Base-by-base conservation (phyloP, 345 rosid species). In the Brassica rapa region DNA sequence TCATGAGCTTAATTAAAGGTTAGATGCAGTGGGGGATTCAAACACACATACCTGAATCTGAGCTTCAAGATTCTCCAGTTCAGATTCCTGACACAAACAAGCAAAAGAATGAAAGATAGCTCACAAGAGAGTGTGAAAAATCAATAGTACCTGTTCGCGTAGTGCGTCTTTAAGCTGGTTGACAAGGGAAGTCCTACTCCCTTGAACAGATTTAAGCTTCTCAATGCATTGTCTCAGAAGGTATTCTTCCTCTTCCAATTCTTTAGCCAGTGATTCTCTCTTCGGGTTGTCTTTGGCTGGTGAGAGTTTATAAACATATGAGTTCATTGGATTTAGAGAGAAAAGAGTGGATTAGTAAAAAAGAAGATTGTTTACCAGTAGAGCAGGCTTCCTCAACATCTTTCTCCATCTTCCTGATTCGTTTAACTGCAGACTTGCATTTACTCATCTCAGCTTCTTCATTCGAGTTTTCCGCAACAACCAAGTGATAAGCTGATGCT, bases 101-200 rank as follows among this genome's bases (percentile, higher is more conserved):
- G 57, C 5, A 68, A 68, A 56, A 30, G 2, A 19, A 21, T 19
- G 10, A 7, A 68, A 30, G 55, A 46, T 46, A 4, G 55, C 27
- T 70, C 61, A 7, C 27, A 77, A 59, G 19, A 14, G 1, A 49
- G 37, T 46, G 32, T 14, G 16, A 46, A 21, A 46, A 12, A 4
- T 32, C n/a, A 49, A 1, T 11, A 11, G 14, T 77, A 92, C 97
- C 92, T 90, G 90, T 62, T 92, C 95, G 16, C 81, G 85, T 59
- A 92, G 82, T n/a, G 91, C 96, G 80, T 92, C 95, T 77, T 82
- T 94, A 59, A 92, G 84, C 75, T 88, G 90, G 66, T 86, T 83
- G 19, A 92, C 88, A 55, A 92, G 96, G 2, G 82, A 82, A 29
- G 75, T 82, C 78, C 97, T 89, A 77, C 81, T 86, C 67, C 82